Percentiles rank a stretch among this genome's conserved stretches.
These are phyloP conservation scores for Halenospora varia DNA, from an alignment of 495 filamentous ascomycete species.

Conservation along the genomic window DNA sequence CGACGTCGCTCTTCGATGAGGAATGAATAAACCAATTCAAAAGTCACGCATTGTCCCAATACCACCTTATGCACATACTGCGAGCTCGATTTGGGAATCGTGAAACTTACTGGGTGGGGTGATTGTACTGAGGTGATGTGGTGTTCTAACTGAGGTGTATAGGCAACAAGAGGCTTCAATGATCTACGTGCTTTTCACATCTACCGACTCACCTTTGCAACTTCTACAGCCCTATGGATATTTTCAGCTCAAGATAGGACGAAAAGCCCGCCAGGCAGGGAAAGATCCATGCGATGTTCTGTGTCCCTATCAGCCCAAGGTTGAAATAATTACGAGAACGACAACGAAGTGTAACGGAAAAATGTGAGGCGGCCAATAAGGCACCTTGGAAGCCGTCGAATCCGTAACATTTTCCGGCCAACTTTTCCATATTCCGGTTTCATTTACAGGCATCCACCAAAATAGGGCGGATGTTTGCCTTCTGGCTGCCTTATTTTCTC, in stretches of 20 bases:
- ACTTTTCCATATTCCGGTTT: neutral
- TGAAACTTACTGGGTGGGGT: constrained; percentile 11
- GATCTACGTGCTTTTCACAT: neutral
- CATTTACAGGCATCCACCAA: neutral
- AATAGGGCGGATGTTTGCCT: constrained; percentile 18
- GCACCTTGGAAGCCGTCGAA: neutral
- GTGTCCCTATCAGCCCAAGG: too few relatives aligned
- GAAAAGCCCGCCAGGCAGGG: too few relatives aligned
- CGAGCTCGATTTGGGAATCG: constrained; percentile 5
- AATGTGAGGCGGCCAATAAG: neutral
- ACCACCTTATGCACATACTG: constrained; percentile 4
- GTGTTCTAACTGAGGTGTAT: constrained; percentile 5
- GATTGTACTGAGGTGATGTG: constrained; percentile 6
- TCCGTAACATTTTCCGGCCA: too few relatives aligned
- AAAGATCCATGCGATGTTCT: too few relatives aligned
- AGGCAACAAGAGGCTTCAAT: constrained; percentile 7
- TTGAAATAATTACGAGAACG: neutral
- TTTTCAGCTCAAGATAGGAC: too few relatives aligned
- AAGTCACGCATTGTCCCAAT: constrained; percentile 11
- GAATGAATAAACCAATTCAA: constrained; percentile 26
- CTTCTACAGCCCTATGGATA: too few relatives aligned
- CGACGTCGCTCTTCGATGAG: constrained; percentile 28
- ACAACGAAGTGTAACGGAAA: neutral
- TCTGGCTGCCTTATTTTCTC: constrained; percentile 14
- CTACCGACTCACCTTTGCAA: too few relatives aligned